Evolutionary conservation across 2,329 filamentous ascomycete species (phyloP).

Genomic region (Colletotrichum caudatum): DNA sequence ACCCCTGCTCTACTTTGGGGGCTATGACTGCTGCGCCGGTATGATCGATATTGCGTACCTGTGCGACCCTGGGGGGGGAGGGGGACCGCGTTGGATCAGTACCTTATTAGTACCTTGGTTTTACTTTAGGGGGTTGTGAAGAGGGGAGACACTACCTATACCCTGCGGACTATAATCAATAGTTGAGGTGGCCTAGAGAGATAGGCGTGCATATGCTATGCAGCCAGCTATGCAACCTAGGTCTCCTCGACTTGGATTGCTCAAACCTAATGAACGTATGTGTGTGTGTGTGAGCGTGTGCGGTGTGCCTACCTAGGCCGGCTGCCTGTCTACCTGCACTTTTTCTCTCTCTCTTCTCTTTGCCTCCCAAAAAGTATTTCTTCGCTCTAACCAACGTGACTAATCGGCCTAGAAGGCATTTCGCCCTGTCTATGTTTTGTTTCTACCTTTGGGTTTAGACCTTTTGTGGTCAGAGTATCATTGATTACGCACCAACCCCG

Average conservation of each 20-base stretch:
- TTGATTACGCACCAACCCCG: too few relatives aligned
- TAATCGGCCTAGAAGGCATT: too few relatives aligned
- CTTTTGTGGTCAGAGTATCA: too few relatives aligned
- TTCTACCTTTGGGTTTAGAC: too few relatives aligned
- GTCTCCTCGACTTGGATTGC: neutral
- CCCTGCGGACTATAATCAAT: conserved; percentile 3
- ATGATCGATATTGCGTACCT: too few relatives aligned
- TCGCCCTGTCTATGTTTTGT: too few relatives aligned
- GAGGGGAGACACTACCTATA: neutral
- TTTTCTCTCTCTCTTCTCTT: neutral
- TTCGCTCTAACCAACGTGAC: too few relatives aligned
- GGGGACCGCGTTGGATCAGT: too few relatives aligned
- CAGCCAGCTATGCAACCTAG: neutral
- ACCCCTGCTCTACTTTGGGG: neutral
- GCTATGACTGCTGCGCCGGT: too few relatives aligned
- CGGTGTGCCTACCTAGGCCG: neutral
- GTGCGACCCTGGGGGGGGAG: too few relatives aligned
- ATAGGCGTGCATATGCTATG: neutral
- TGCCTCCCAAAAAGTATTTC: too few relatives aligned
- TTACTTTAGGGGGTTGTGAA: neutral
- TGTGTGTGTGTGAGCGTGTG: too few relatives aligned
- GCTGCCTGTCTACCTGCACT: neutral
- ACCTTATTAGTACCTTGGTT: neutral
- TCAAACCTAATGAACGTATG: neutral
- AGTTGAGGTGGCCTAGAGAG: conserved; percentile 1